Base-by-base conservation (phyloP, 2,329 filamentous ascomycete species). In the Colletotrichum melonis region DNA sequence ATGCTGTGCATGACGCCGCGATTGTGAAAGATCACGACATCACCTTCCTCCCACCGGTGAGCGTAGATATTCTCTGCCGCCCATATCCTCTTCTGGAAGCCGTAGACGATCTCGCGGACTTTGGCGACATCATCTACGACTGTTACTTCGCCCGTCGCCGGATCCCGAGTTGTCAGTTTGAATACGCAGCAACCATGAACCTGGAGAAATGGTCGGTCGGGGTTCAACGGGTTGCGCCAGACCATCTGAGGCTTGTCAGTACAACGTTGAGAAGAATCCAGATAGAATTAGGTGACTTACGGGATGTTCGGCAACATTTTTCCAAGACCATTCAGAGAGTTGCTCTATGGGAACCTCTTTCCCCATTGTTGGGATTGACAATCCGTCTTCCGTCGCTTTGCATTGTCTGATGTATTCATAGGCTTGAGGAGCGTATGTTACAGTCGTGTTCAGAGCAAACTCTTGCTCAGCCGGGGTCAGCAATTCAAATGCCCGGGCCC, bases 21-120 rank as follows among this genome's bases (percentile, higher is more conserved):
- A 16, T 46, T 46, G 16, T 46, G 42, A 6, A 46, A 46, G 19
- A 46, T 46, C 5, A 81, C 79, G 9, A 81, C 63, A 65, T 80
- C 79, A 14, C 79, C 80, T 42, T 79, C 77, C 12, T 76, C 70
- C 76, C 77, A 82, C 1, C 72, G 68, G 74, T 80, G 78, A 1
- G 80, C 78, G 69, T 81, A 82, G 2, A 82, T 77, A 63, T 80
- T 77, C 57, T 81, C 77, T 7, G 80, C 77, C 11, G 68, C 65
- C 35, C 77, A 77, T 1, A 77, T 73, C 54, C 74, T 77, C 24
- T 76, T 78, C 73, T 79, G 78, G 30, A 81, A 62, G 5, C 67
- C 12, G 66, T 79, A 77, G 56, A 78, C 79, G 8, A 80, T 80
- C 5, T 71, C 72, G 16, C 42, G 42, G 19, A 46, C 42, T 6